Evolutionary conservation across 169 alveolate genomes (phyloP).

Genomic region (Babesia sp.): DNA sequence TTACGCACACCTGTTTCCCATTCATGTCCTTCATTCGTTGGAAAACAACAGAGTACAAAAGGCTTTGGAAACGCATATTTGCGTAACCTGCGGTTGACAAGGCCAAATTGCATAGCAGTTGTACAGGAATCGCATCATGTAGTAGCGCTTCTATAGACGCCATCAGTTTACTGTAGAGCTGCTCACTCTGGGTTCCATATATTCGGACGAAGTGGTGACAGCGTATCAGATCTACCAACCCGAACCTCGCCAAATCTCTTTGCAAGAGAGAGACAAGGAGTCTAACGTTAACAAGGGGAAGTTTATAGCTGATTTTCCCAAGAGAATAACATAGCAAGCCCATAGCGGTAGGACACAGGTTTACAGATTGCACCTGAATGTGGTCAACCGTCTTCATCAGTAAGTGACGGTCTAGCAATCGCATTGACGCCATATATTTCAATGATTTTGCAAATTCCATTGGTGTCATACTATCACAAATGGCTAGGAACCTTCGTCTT

Average conservation of each 20-base stretch:
- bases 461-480: background rate
- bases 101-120: background rate
- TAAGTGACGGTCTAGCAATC: background rate
- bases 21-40: background rate
- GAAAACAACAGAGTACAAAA: background rate
- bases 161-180: background rate
- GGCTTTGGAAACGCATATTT: background rate
- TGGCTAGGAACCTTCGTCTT: background rate
- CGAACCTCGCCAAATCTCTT: background rate
- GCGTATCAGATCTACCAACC: background rate
- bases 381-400: background rate
- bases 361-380: background rate
- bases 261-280: background rate
- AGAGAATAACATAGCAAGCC: background rate
- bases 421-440: background rate
- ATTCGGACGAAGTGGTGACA: background rate
- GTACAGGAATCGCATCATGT: background rate
- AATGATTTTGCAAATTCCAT: background rate
- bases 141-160: background rate
- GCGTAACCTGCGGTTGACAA: background rate
- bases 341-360: slow-evolving; percentile 5
- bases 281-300: background rate
- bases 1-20: background rate
- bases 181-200: background rate
- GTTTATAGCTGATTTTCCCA: background rate